Evolutionary conservation across 2,329 filamentous ascomycete genomes (phyloP).

Genomic region (Arthroderma sp.): DNA sequence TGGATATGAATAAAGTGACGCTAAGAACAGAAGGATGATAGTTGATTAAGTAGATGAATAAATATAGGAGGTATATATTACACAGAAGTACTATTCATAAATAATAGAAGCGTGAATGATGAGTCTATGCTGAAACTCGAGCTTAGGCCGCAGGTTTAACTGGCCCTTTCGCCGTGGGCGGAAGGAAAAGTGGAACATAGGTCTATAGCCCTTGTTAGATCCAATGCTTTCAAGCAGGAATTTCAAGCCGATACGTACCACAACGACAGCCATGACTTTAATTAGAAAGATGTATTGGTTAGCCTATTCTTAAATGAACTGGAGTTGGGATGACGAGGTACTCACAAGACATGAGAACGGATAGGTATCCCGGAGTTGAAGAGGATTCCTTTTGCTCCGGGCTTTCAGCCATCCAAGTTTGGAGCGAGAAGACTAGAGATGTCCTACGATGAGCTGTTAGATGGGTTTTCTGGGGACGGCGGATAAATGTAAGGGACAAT

Average conservation of each 20-base stretch:
- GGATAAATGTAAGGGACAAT: not conserved
- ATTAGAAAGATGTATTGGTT: conserved; percentile 9
- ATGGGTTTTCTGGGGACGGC: not conserved
- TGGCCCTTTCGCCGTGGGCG: conserved; percentile 32
- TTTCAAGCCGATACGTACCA: conserved; percentile 25
- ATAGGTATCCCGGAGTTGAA: conserved; percentile 59
- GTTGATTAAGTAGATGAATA: too few relatives aligned
- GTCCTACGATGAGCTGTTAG: conserved; percentile 22
- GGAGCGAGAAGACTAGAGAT: conserved; percentile 34
- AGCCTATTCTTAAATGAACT: not conserved
- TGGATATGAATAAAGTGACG: too few relatives aligned
- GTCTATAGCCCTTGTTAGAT: conserved; percentile 25
- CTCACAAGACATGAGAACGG: conserved; percentile 66
- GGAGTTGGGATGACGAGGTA: conserved; percentile 12
- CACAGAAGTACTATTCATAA: too few relatives aligned
- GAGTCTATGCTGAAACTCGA: not conserved
- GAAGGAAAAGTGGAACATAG: conserved; percentile 54
- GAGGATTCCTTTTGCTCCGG: conserved; percentile 44
- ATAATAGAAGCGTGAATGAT: too few relatives aligned
- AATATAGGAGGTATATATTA: too few relatives aligned
- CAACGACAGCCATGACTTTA: conserved; percentile 46
- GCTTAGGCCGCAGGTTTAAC: conserved; percentile 34
- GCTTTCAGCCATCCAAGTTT: conserved; percentile 36
- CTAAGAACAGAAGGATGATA: too few relatives aligned
- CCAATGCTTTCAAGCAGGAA: not conserved